phyloP scores from a whole-genome alignment of 352 stramenopile genomes.

The Phytophthora nicotianae region DNA sequence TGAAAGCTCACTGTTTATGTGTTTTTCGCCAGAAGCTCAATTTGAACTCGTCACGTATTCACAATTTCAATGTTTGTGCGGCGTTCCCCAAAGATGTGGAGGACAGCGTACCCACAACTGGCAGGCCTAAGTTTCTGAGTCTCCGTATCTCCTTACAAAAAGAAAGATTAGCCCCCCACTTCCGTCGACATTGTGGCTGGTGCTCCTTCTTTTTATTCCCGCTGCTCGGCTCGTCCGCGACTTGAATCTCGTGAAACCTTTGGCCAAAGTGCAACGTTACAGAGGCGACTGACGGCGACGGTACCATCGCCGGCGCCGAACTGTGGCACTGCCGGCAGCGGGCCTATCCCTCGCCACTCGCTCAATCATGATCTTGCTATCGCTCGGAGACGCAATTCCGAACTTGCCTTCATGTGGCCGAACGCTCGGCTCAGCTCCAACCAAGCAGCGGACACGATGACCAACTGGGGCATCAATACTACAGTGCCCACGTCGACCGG shows the following conservation, averaged over 20 bases:
- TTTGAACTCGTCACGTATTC: slow-evolving; percentile 21
- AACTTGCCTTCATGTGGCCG: slow-evolving; percentile 26
- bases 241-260: slow-evolving; percentile 31
- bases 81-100: slow-evolving; percentile 22
- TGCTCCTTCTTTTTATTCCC: slow-evolving; percentile 28
- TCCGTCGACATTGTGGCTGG: not conserved
- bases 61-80: not conserved
- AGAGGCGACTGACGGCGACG: slow-evolving; percentile 13
- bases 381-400: slow-evolving; percentile 20
- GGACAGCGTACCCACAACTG: slow-evolving; percentile 1
- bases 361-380: slow-evolving; percentile 19
- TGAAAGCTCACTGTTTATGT: slow-evolving; percentile 13
- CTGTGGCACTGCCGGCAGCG: slow-evolving; percentile 1
- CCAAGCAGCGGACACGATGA: slow-evolving; percentile 4
- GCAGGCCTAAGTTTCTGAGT: not conserved
- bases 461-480: slow-evolving; percentile 5
- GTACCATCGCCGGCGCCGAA: not conserved
- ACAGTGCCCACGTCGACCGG: not conserved
- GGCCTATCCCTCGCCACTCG: slow-evolving; percentile 13
- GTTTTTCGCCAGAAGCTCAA: not conserved
- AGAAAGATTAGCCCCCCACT: not conserved
- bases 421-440: slow-evolving; percentile 11
- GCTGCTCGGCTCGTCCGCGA: slow-evolving; percentile 18
- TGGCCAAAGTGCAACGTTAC: slow-evolving; percentile 29
- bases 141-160: slow-evolving; percentile 28